Evolutionary conservation across 73 alveolate species (phyloP).

Genomic region (Tetrahymena malaccensis): DNA sequence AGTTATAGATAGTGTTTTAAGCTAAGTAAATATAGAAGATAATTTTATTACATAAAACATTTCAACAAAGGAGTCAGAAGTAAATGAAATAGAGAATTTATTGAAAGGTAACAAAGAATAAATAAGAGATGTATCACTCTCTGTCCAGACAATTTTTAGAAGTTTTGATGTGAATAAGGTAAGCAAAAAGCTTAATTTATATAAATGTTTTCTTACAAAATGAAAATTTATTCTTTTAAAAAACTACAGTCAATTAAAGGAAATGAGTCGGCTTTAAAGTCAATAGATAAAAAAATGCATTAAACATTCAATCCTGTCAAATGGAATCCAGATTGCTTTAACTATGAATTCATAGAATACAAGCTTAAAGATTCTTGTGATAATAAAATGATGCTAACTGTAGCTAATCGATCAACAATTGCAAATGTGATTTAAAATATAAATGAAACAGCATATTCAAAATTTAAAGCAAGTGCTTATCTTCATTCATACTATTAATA

Average conservation of each 20-base stretch:
- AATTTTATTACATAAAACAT: neutral
- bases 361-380: constrained; percentile 12
- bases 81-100: neutral
- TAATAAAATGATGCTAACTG: constrained; percentile 33
- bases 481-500: constrained; percentile 35
- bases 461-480: constrained; percentile 21
- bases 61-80: neutral
- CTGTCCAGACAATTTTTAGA: neutral
- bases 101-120: neutral
- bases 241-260: neutral
- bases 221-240: too few species aligned
- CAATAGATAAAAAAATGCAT: constrained; percentile 24
- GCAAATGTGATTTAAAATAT: constrained; percentile 13
- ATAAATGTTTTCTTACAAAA: too few species aligned
- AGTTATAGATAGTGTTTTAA: constrained; percentile 15
- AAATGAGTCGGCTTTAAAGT: constrained; percentile 29
- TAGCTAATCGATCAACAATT: constrained; percentile 14
- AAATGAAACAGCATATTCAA: constrained; percentile 14
- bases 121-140: neutral
- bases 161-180: neutral
- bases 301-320: constrained; percentile 17
- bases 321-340: constrained; percentile 43
- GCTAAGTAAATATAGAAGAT: constrained; percentile 24
- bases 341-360: constrained; percentile 19
- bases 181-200: too few species aligned